phyloP scores from a whole-genome alignment of 495 filamentous ascomycete genomes.

The Penicillium verhagenii region DNA sequence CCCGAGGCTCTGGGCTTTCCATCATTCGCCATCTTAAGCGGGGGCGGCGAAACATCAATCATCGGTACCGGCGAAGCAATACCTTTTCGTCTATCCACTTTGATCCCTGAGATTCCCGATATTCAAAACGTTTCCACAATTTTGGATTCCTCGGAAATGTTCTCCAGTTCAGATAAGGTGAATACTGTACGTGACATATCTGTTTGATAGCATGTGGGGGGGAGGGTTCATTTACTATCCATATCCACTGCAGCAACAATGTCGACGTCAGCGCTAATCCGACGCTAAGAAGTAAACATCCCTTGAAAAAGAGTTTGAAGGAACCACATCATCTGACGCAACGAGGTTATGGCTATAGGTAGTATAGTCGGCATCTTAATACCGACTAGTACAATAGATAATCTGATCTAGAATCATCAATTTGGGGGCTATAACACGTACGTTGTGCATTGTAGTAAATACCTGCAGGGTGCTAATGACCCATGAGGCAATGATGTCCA shows the following conservation, averaged over 20 bases:
- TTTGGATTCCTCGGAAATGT: no score
- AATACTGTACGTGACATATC: no score
- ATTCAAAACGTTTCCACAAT: not conserved
- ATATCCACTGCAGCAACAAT: not conserved
- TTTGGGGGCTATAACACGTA: not conserved
- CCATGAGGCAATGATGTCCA: not conserved
- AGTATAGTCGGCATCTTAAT: not conserved
- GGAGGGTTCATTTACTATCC: not conserved
- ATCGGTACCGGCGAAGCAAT: not conserved
- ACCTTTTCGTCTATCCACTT: not conserved
- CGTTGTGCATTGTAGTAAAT: no score
- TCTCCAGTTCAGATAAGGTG: not conserved
- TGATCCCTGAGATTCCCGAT: not conserved
- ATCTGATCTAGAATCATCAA: not conserved
- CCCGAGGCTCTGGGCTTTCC: not conserved
- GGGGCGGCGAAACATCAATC: conserved; percentile 13
- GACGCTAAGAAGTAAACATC: not conserved
- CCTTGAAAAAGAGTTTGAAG: not conserved
- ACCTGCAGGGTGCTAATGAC: not conserved
- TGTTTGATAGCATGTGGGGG: no score
- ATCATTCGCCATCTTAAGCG: conserved; percentile 22
- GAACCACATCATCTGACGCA: not conserved
- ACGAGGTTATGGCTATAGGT: no score
- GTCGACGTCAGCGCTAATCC: not conserved
- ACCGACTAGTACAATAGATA: no score